A percentile compares a stretch with the other conserved stretches of the same genome.
Evolutionary conservation across 225 moss, liverwort and hornwort genomes (phyloP).

Genomic region (Sphagnum contortum): DNA sequence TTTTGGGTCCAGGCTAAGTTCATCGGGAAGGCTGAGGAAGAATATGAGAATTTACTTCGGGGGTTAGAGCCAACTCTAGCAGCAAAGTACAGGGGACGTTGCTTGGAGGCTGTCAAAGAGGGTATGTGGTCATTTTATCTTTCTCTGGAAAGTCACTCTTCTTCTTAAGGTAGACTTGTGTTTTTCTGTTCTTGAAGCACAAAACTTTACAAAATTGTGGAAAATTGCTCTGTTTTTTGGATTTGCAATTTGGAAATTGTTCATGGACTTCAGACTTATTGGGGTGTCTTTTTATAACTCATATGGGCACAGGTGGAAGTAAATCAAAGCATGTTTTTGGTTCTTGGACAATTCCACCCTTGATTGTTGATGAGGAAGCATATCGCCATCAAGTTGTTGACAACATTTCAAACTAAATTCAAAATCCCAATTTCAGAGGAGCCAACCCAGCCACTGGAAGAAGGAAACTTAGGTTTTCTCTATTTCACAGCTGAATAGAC

Average conservation of each 20-base stretch:
- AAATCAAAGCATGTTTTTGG: conserved; percentile 48
- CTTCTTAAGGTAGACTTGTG: too few relatives aligned
- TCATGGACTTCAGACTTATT: too few relatives aligned
- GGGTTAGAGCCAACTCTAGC: conserved; percentile 46
- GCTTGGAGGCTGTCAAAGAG: conserved; percentile 85
- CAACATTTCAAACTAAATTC: too few relatives aligned
- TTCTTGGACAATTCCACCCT: conserved; percentile 74
- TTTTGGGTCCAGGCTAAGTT: conserved; percentile 45
- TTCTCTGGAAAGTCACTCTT: background rate
- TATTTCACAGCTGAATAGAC: too few relatives aligned
- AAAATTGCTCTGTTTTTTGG: too few relatives aligned
- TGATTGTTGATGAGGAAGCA: conserved; percentile 63
- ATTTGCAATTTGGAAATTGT: too few relatives aligned
- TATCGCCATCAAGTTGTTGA: conserved; percentile 25
- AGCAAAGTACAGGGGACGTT: conserved; percentile 47
- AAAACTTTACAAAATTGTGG: too few relatives aligned
- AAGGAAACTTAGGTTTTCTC: too few relatives aligned
- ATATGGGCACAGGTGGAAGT: conserved; percentile 50
- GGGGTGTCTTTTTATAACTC: background rate
- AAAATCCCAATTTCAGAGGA: too few relatives aligned
- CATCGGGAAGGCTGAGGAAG: conserved; percentile 59
- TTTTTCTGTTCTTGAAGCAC: too few relatives aligned
- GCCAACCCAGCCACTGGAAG: too few relatives aligned
- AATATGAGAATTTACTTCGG: conserved; percentile 48
- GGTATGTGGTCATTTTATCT: conserved; percentile 17